phyloP scores from a whole-genome alignment of 768 basidiomycete species.

The Clavulina sp. region DNA sequence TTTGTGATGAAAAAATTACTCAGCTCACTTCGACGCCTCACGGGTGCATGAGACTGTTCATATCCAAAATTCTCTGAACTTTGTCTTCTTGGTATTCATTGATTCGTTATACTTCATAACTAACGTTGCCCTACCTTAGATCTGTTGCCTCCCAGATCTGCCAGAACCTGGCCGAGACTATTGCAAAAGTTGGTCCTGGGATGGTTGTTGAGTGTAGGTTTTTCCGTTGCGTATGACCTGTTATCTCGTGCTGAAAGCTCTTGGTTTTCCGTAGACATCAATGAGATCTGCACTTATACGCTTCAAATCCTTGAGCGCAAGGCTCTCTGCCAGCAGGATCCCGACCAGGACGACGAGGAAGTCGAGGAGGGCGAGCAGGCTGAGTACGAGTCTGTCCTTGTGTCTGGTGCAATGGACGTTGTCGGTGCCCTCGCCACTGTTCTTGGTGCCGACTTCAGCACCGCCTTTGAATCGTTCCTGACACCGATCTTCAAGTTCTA shows the following conservation, averaged over 20 bases:
- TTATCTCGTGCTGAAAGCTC: background rate
- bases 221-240: background rate
- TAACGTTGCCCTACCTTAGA: constrained; percentile 25
- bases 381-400: constrained; percentile 90
- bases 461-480: constrained; percentile 72
- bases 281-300: constrained; percentile 63
- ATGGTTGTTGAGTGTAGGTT: constrained; percentile 61
- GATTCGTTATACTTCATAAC: constrained; percentile 5
- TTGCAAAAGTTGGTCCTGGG: constrained; percentile 80
- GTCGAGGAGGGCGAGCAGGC: constrained; percentile 63
- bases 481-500: constrained; percentile 85
- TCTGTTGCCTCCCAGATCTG: constrained; percentile 78
- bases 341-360: constrained; percentile 82
- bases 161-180: constrained; percentile 75
- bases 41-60: constrained; percentile 40
- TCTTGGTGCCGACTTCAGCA: constrained; percentile 69
- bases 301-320: constrained; percentile 82
- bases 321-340: constrained; percentile 90
- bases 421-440: constrained; percentile 75
- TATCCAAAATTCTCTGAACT: constrained; percentile 20
- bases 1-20: constrained; percentile 38
- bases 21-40: constrained; percentile 63
- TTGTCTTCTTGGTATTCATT: constrained; percentile 2
- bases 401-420: constrained; percentile 86
- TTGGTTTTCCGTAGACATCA: constrained; percentile 30